Conservation (phyloP, 176 grass and related monocot species). For the Panicum miliaceum region DNA sequence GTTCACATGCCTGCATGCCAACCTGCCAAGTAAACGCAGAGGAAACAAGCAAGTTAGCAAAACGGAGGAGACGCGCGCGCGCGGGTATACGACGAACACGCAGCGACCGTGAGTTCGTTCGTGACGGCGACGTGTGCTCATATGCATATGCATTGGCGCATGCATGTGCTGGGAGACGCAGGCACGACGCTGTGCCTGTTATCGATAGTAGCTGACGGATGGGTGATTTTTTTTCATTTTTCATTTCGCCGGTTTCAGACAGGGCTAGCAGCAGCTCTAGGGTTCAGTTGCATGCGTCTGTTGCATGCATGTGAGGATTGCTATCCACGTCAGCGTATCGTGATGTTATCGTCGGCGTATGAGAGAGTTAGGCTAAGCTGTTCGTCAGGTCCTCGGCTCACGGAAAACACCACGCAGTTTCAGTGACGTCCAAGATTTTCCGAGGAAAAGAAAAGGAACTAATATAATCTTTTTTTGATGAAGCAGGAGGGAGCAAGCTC, state of each 20-base stretch:
- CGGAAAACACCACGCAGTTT: neutral
- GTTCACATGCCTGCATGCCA: conserved; percentile 28
- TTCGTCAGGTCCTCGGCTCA: neutral
- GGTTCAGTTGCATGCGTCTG: neutral
- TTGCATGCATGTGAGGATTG: neutral
- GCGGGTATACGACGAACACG: neutral
- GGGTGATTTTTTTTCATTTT: neutral
- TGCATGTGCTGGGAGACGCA: too few relatives aligned
- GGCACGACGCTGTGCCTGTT: neutral
- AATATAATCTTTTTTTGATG: too few relatives aligned
- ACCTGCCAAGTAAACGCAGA: neutral
- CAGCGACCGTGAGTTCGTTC: neutral
- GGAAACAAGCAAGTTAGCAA: too few relatives aligned
- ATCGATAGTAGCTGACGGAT: neutral
- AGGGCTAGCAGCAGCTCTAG: too few relatives aligned
- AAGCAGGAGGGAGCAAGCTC: too few relatives aligned
- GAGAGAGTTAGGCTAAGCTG: neutral
- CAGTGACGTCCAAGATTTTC: neutral
- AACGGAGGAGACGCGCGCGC: neutral
- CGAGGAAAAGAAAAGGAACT: neutral
- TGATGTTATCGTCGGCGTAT: neutral
- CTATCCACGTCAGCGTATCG: neutral
- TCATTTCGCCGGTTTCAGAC: neutral
- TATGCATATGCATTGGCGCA: neutral
- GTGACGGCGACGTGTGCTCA: neutral